Conservation (phyloP, 148 eudicot genomes). For the Linanthus parryae region DNA sequence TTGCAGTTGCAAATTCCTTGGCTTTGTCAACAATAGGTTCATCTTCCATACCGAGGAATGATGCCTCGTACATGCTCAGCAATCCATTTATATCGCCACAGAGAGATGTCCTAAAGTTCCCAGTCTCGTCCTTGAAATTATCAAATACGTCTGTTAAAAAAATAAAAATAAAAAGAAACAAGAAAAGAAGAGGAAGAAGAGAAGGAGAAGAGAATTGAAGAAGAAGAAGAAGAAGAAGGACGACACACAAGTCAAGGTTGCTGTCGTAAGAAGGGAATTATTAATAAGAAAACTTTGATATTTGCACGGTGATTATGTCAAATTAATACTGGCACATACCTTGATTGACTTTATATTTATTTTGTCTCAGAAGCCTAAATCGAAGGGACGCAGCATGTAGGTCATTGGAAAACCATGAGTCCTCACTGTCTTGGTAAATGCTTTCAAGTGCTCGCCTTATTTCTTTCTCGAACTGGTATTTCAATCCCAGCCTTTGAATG, state of each 20-base stretch:
- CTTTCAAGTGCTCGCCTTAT: constrained; percentile 12
- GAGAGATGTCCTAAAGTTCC: constrained; percentile 8
- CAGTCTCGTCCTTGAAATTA: constrained; percentile 5
- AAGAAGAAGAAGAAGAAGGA: too few species aligned
- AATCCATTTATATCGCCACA: constrained; percentile 10
- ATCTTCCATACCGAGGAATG: constrained; percentile 3
- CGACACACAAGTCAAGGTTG: too few species aligned
- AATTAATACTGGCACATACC: constrained; percentile 7
- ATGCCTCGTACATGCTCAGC: constrained; percentile 20
- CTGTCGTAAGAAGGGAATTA: too few species aligned
- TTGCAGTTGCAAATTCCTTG: constrained; percentile 5
- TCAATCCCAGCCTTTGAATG: constrained; percentile 23
- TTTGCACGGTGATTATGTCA: too few species aligned
- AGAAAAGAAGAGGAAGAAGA: too few species aligned
- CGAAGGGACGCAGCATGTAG: constrained; percentile 9
- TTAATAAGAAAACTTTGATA: too few species aligned
- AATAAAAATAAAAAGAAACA: neutral
- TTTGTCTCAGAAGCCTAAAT: constrained; percentile 27
- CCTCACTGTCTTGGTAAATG: constrained; percentile 2
- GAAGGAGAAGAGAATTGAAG: too few species aligned
- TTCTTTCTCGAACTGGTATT: constrained; percentile 22
- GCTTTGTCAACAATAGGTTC: constrained; percentile 17
- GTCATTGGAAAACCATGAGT: constrained; percentile 5
- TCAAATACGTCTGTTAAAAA: constrained; percentile 14
- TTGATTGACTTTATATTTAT: constrained; percentile 18